Conservation (phyloP, 768 basidiomycete genomes). For the Termitomyces sp. region DNA sequence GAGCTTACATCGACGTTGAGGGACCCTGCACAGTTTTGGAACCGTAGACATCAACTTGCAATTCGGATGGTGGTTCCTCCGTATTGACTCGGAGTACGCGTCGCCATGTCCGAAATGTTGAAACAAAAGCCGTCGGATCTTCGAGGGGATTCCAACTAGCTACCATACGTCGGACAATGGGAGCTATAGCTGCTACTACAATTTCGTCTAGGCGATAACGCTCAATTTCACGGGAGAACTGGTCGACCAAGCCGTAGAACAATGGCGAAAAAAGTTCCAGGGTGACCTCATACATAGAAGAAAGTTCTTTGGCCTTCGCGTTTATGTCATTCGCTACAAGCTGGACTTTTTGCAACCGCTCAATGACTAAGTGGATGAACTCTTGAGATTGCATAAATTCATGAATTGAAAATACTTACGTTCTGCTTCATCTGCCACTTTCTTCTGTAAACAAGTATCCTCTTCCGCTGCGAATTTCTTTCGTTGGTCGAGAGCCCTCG, state of each 20-base stretch:
- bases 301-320: conserved; percentile 54
- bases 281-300: conserved; percentile 62
- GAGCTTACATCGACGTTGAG: conserved; percentile 31
- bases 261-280: conserved; percentile 68
- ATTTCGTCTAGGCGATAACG: conserved; percentile 83
- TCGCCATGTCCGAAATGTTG: conserved; percentile 67
- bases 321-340: conserved; percentile 70
- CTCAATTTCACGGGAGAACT: conserved; percentile 72
- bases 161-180: conserved; percentile 69
- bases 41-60: conserved; percentile 57
- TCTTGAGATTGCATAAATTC: neutral
- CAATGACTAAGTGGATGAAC: conserved; percentile 49
- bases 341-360: conserved; percentile 72
- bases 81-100: conserved; percentile 56
- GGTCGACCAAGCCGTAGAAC: conserved; percentile 65
- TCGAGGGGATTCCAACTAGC: conserved; percentile 80
- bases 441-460: conserved; percentile 61
- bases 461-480: conserved; percentile 70
- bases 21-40: conserved; percentile 26
- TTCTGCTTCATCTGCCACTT: conserved; percentile 71
- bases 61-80: conserved; percentile 33
- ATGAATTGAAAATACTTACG: conserved; percentile 37
- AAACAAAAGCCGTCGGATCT: conserved; percentile 58
- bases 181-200: conserved; percentile 87
- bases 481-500: conserved; percentile 73